Conservation (phyloP, 805 yeast genomes). For the Sugiyamaella lignohabitans region DNA sequence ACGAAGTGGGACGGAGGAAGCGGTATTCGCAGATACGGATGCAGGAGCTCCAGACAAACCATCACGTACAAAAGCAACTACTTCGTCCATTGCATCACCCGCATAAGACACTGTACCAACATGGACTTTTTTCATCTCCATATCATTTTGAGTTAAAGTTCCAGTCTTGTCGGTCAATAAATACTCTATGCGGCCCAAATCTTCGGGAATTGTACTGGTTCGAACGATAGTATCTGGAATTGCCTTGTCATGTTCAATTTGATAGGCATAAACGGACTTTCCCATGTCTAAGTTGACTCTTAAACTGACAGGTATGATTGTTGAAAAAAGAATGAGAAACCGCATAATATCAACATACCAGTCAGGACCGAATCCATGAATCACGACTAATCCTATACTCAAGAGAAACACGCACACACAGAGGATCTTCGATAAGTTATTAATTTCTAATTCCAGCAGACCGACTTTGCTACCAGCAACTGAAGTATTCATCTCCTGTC, state of each 20-base stretch:
- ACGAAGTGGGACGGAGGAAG: too few species aligned
- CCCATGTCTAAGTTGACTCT: conserved; percentile 94
- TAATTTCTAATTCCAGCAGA: conserved; percentile 82
- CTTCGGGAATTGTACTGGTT: conserved; percentile 97
- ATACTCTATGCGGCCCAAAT: conserved; percentile 91
- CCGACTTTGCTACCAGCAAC: conserved; percentile 84
- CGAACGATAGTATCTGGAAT: conserved; percentile 89
- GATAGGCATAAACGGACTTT: conserved; percentile 90
- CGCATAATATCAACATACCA: conserved; percentile 94
- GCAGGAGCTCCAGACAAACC: conserved; percentile 20
- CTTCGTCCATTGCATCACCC: conserved; percentile 87
- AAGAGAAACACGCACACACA: conserved; percentile 80
- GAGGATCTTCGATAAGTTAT: conserved; percentile 75
- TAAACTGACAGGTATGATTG: conserved; percentile 92
- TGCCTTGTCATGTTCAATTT: conserved; percentile 78
- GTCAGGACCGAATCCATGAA: conserved; percentile 58
- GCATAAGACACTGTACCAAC: conserved; percentile 90
- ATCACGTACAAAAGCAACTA: conserved; percentile 52
- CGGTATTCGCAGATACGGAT: neutral
- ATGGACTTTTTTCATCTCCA: conserved; percentile 92
- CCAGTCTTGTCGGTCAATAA: conserved; percentile 93
- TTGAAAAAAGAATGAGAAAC: conserved; percentile 83
- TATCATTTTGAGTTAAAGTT: conserved; percentile 94
- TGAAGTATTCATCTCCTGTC: conserved; percentile 92
- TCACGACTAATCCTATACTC: conserved; percentile 68